These are phyloP conservation scores for Geotrichum europaeum DNA, from an alignment of 1,139 yeast genomes.

Conservation along the genomic window DNA sequence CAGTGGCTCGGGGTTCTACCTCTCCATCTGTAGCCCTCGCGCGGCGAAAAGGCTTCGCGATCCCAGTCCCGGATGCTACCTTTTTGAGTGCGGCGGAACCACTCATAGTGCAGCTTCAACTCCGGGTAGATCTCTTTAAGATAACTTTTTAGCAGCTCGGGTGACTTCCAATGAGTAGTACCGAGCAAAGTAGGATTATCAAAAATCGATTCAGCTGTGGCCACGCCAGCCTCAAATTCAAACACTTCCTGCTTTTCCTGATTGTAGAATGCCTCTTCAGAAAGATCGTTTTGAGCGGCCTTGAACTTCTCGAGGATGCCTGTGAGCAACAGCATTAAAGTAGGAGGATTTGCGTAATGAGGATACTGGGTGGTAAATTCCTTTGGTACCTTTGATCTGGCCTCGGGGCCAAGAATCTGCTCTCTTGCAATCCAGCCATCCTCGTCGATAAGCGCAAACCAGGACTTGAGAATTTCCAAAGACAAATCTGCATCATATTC, in stretches of 20 bases:
- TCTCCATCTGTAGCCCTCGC: conserved; percentile 85
- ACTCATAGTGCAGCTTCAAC: conserved; percentile 68
- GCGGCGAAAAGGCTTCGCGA: conserved; percentile 46
- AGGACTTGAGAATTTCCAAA: conserved; percentile 72
- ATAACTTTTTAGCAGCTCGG: conserved; percentile 56
- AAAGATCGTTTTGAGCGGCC: conserved; percentile 9
- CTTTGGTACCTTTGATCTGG: conserved; percentile 81
- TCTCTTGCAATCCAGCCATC: conserved; percentile 98
- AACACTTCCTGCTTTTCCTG: conserved; percentile 11
- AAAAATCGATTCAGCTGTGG: neutral
- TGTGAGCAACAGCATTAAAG: conserved; percentile 73
- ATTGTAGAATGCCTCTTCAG: conserved; percentile 11
- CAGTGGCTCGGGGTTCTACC: conserved; percentile 85
- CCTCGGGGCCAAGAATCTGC: conserved; percentile 88
- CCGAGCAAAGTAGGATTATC: conserved; percentile 28
- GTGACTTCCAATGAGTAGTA: conserved; percentile 50
- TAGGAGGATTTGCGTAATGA: conserved; percentile 92
- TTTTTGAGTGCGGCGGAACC: conserved; percentile 77
- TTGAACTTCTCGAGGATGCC: conserved; percentile 52
- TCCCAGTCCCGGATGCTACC: conserved; percentile 73
- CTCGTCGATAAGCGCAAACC: conserved; percentile 82
- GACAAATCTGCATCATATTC: conserved; percentile 82
- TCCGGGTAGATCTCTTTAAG: conserved; percentile 69
- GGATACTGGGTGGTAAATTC: conserved; percentile 85
- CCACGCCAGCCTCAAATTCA: conserved; percentile 6